These are phyloP conservation scores for Termitomyces sp. DNA, from an alignment of 768 basidiomycete genomes.

Conservation along the genomic window DNA sequence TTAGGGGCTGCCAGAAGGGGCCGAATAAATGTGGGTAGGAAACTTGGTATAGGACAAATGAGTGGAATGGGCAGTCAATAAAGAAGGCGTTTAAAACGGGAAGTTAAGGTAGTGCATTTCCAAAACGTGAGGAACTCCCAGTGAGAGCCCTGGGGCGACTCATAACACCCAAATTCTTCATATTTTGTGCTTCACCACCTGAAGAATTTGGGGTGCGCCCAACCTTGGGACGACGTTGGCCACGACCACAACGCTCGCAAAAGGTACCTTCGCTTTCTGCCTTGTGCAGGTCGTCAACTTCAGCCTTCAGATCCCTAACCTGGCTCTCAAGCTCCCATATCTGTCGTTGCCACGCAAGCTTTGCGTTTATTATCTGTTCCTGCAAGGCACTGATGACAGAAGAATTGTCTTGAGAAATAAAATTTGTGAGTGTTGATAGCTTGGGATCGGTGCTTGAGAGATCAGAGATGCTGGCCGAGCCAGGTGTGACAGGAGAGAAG, in stretches of 20 bases:
- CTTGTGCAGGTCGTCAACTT: conserved; percentile 56
- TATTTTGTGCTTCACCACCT: conserved; percentile 14
- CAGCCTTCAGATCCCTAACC: conserved; percentile 66
- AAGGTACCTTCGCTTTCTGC: conserved; percentile 33
- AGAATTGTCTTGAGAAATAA: conserved; percentile 38
- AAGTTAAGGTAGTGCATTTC: conserved; percentile 40
- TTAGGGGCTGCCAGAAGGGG: conserved; percentile 5
- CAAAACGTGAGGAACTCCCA: conserved; percentile 63
- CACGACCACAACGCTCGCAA: conserved; percentile 64
- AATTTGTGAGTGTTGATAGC: conserved; percentile 15
- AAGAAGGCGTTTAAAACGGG: not conserved
- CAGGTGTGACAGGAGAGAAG: conserved; percentile 38
- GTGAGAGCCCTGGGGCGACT: conserved; percentile 67
- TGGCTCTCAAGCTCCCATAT: conserved; percentile 76
- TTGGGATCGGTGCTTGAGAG: conserved; percentile 28
- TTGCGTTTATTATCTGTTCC: conserved; percentile 55
- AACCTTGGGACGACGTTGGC: conserved; percentile 21
- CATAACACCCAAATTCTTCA: conserved; percentile 39
- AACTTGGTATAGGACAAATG: conserved; percentile 16
- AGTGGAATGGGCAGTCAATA: conserved; percentile 12
- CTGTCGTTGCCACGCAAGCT: conserved; percentile 67
- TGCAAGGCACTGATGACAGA: conserved; percentile 51
- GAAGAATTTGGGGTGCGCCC: conserved; percentile 1
- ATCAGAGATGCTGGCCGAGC: conserved; percentile 16
- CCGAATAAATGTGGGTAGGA: conserved; percentile 14